Conservation (phyloP, 2,329 filamentous ascomycete species). For the Hypomyces rosellus region DNA sequence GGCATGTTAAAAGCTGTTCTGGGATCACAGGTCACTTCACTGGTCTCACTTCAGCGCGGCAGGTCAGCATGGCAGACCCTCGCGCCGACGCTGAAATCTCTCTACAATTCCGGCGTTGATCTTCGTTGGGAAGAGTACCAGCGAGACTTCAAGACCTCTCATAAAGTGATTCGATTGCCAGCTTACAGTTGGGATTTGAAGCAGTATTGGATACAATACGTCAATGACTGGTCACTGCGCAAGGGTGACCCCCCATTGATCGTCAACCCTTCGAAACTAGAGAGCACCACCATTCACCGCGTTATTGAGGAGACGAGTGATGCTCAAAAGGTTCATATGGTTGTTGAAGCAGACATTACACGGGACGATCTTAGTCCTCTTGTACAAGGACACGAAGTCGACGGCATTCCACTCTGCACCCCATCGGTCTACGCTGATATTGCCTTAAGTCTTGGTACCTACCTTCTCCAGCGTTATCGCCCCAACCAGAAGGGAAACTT, state of each 20-base stretch:
- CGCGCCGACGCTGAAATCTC: background rate
- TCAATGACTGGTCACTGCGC: constrained; percentile 62
- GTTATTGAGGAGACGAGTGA: constrained; percentile 8
- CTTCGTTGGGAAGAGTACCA: constrained; percentile 67
- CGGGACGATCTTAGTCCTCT: constrained; percentile 55
- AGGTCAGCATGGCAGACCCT: background rate
- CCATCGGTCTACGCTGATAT: constrained; percentile 56
- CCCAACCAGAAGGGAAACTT: constrained; percentile 1
- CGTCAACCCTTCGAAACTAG: constrained; percentile 45
- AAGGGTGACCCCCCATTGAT: constrained; percentile 48
- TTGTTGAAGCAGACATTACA: constrained; percentile 60
- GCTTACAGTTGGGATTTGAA: constrained; percentile 68
- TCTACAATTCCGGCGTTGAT: constrained; percentile 45
- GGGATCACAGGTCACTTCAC: constrained; percentile 31
- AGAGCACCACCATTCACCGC: constrained; percentile 23
- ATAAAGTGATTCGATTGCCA: constrained; percentile 51
- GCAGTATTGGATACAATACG: constrained; percentile 59
- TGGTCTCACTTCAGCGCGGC: background rate
- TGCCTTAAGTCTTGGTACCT: constrained; percentile 56
- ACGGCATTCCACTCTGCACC: constrained; percentile 59
- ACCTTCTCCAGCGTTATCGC: constrained; percentile 23
- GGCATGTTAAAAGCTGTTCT: constrained; percentile 16
- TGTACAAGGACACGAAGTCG: constrained; percentile 60
- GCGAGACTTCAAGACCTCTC: constrained; percentile 33
- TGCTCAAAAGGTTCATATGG: constrained; percentile 39